These are phyloP conservation scores for Penicillium ucsense DNA, from an alignment of 495 filamentous ascomycete genomes.

Conservation along the genomic window DNA sequence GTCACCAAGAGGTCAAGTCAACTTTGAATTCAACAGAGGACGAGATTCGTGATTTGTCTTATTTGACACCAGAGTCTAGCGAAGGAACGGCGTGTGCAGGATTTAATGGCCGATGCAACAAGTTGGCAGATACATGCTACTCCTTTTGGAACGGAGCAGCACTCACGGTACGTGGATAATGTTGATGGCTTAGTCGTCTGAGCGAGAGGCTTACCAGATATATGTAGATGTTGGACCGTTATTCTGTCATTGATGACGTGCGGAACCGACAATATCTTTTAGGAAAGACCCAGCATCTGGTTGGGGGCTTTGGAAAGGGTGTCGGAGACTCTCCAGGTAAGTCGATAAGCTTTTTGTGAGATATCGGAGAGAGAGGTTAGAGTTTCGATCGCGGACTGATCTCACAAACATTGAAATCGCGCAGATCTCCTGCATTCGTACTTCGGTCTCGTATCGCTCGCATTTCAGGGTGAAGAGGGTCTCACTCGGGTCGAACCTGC, in stretches of 20 bases:
- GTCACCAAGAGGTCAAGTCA: no score
- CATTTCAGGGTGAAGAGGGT: slow-evolving; percentile 52
- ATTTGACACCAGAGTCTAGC: slow-evolving; percentile 20
- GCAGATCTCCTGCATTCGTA: slow-evolving; percentile 81
- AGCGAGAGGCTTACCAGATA: not conserved
- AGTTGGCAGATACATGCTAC: slow-evolving; percentile 88
- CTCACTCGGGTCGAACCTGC: slow-evolving; percentile 56
- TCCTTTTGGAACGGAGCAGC: slow-evolving; percentile 79
- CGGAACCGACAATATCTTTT: slow-evolving; percentile 69
- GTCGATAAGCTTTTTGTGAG: slow-evolving; percentile 2
- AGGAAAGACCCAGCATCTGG: slow-evolving; percentile 78
- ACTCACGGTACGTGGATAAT: slow-evolving; percentile 40
- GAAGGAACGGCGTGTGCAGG: slow-evolving; percentile 46
- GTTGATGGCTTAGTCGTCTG: no score
- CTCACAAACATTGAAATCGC: not conserved
- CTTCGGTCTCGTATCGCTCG: slow-evolving; percentile 73
- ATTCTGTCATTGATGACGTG: slow-evolving; percentile 47
- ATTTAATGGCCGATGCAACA: slow-evolving; percentile 84
- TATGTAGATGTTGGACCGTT: slow-evolving; percentile 54
- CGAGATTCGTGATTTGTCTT: slow-evolving; percentile 22
- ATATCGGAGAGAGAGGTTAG: no score
- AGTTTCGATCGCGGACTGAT: slow-evolving; percentile 6
- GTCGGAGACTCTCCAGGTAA: slow-evolving; percentile 66
- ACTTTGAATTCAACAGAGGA: slow-evolving; percentile 12
- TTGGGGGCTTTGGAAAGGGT: slow-evolving; percentile 84